A percentile compares a stretch with the other conserved stretches of the same genome.
Evolutionary conservation across 2,329 filamentous ascomycete genomes (phyloP).

Genomic region (Nannizziopsis barbatae): DNA sequence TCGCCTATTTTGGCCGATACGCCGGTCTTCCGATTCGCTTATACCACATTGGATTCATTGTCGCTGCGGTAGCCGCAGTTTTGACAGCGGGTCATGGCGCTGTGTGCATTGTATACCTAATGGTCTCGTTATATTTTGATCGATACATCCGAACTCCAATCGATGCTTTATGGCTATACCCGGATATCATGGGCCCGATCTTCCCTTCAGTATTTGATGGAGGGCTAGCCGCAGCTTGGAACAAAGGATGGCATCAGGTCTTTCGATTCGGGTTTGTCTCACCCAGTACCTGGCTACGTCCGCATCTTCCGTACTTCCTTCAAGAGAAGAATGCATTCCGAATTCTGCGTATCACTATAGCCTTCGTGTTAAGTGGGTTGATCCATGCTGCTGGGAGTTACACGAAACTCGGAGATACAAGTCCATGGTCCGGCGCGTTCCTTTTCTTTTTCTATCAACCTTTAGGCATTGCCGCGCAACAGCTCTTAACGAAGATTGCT

Average conservation of each 20-base stretch:
- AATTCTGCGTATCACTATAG: conserved; percentile 20
- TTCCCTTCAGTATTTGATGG: conserved; percentile 38
- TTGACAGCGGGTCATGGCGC: conserved; percentile 52
- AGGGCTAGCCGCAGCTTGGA: conserved; percentile 74
- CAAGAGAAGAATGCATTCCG: conserved; percentile 10
- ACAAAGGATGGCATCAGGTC: conserved; percentile 79
- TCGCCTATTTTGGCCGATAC: conserved; percentile 32
- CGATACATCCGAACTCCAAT: conserved; percentile 47
- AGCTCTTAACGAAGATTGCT: conserved; percentile 29
- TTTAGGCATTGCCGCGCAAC: conserved; percentile 54
- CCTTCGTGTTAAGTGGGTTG: conserved; percentile 28
- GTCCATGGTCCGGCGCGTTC: conserved; percentile 43
- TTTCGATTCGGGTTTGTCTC: conserved; percentile 53
- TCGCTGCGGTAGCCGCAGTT: conserved; percentile 48
- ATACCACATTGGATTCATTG: conserved; percentile 48
- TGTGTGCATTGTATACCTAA: conserved; percentile 49
- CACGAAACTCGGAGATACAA: conserved; percentile 52
- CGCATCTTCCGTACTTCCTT: conserved; percentile 19
- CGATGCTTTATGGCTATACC: conserved; percentile 51
- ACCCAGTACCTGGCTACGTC: conserved; percentile 31
- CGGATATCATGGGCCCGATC: conserved; percentile 46
- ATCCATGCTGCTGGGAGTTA: conserved; percentile 62
- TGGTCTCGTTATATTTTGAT: conserved; percentile 40
- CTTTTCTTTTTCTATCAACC: conserved; percentile 64
- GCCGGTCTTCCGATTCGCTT: conserved; percentile 40